phyloP scores from a whole-genome alignment of 2,329 filamentous ascomycete genomes.

The Trichoderma sp. region DNA sequence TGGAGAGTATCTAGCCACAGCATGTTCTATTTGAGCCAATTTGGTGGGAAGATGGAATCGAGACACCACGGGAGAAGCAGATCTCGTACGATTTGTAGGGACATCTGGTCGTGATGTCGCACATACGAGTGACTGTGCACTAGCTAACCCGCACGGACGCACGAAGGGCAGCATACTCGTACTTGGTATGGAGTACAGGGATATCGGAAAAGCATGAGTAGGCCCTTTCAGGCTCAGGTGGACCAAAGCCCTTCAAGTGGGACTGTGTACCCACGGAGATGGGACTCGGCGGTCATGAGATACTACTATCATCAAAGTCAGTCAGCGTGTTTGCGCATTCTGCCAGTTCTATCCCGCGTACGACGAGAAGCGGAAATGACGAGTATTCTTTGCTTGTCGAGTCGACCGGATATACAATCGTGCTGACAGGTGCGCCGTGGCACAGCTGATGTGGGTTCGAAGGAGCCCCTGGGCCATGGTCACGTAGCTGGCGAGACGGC shows the following conservation, averaged over 20 bases:
- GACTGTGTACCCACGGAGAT: background rate
- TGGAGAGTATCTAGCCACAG: background rate
- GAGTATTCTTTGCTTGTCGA: background rate
- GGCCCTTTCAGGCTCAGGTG: background rate
- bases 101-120: slow-evolving; percentile 4
- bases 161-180: background rate
- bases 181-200: background rate
- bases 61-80: background rate
- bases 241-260: background rate
- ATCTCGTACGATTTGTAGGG: slow-evolving; percentile 15
- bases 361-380: slow-evolving; percentile 17
- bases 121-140: slow-evolving; percentile 4
- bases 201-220: background rate
- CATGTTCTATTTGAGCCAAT: background rate
- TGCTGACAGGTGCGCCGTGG: background rate
- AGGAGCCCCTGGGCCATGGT: background rate
- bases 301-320: background rate
- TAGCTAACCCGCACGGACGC: background rate
- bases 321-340: background rate
- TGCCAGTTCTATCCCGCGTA: background rate
- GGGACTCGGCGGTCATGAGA: background rate
- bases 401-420: background rate
- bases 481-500: too few relatives aligned
- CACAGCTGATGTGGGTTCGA: background rate
- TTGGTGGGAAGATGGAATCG: background rate